A percentile compares a stretch with the other conserved stretches of the same genome.
Conservation (phyloP, 176 grass and related monocot species). For the Zoysia pacifica region DNA sequence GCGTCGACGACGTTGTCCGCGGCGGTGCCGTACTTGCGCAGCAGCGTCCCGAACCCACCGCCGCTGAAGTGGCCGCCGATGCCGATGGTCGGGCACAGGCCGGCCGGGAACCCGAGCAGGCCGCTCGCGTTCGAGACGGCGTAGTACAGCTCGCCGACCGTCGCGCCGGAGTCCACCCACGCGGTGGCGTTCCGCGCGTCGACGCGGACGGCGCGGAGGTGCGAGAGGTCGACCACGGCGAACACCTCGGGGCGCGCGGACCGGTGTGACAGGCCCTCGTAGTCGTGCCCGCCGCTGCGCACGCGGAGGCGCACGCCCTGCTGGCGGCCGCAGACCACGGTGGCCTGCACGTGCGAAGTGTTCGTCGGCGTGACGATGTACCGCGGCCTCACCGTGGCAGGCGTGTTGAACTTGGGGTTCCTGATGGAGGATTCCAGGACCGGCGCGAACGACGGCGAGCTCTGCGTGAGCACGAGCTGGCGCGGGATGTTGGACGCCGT, state of each 20-base stretch:
- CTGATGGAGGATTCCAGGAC: slow-evolving; percentile 55
- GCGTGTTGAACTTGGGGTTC: slow-evolving; percentile 59
- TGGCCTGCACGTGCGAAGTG: slow-evolving; percentile 53
- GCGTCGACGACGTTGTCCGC: slow-evolving; percentile 64
- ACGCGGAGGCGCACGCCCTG: slow-evolving; percentile 46
- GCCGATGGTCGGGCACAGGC: slow-evolving; percentile 64
- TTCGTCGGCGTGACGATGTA: slow-evolving; percentile 57
- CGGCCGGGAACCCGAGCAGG: slow-evolving; percentile 44
- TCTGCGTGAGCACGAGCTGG: slow-evolving; percentile 45
- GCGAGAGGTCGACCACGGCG: slow-evolving; percentile 48
- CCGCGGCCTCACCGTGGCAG: slow-evolving; percentile 38
- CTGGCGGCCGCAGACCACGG: slow-evolving; percentile 46
- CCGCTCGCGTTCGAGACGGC: slow-evolving; percentile 38
- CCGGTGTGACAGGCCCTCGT: slow-evolving; percentile 69
- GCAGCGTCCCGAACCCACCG: slow-evolving; percentile 62
- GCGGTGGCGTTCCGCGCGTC: slow-evolving; percentile 26
- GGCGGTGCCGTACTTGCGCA: slow-evolving; percentile 59
- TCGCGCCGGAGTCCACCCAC: slow-evolving; percentile 68
- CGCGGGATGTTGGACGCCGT: slow-evolving; percentile 4
- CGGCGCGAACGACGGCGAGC: slow-evolving; percentile 39
- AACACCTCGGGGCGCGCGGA: slow-evolving; percentile 41
- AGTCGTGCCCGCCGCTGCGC: slow-evolving; percentile 78
- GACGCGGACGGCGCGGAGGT: slow-evolving; percentile 35
- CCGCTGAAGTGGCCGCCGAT: slow-evolving; percentile 61
- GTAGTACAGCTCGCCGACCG: slow-evolving; percentile 61